These are phyloP conservation scores for Phytophthora hibernalis DNA, from an alignment of 352 stramenopile species.

Conservation along the genomic window DNA sequence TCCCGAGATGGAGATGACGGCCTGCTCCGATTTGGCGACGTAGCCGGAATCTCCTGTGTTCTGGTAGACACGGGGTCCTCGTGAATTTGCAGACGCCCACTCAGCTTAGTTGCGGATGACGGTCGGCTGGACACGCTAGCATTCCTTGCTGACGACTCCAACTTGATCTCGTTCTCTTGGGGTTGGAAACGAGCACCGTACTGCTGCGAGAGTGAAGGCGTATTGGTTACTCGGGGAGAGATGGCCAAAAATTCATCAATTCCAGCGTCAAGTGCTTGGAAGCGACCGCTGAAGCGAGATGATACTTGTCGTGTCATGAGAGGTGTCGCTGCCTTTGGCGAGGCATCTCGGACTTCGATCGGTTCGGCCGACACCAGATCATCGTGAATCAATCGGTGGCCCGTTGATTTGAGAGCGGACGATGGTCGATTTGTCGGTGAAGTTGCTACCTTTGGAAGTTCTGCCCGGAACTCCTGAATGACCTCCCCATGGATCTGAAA, in stretches of 20 bases:
- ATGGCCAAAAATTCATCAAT: slow-evolving; percentile 14
- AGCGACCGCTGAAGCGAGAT: slow-evolving; percentile 18
- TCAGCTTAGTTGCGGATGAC: slow-evolving; percentile 14
- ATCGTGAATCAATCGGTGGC: slow-evolving; percentile 33
- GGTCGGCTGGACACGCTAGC: slow-evolving; percentile 7
- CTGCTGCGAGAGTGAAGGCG: slow-evolving; percentile 6
- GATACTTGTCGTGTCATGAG: slow-evolving; percentile 2
- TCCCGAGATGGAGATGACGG: slow-evolving; percentile 20
- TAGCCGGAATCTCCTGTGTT: slow-evolving; percentile 12
- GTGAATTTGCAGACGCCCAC: slow-evolving; percentile 21
- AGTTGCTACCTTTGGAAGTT: slow-evolving; percentile 3
- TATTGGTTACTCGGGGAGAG: slow-evolving; percentile 9
- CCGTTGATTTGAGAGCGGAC: slow-evolving; percentile 28
- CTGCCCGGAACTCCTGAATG: slow-evolving; percentile 14
- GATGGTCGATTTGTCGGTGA: slow-evolving; percentile 9
- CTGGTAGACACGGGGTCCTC: slow-evolving; percentile 18
- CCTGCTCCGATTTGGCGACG: slow-evolving; percentile 14
- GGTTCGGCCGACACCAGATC: slow-evolving; percentile 8
- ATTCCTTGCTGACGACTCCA: neutral
- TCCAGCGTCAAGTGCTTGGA: slow-evolving; percentile 14
- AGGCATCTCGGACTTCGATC: slow-evolving; percentile 16
- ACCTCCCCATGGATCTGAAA: slow-evolving; percentile 19
- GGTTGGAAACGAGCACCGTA: slow-evolving; percentile 14
- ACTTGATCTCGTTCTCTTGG: slow-evolving; percentile 22
- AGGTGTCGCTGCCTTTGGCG: neutral